Evolutionary conservation across 495 filamentous ascomycete species (phyloP), one percentile per base, ranked within the genome.

Genomic region (Penicillium canariense): DNA sequence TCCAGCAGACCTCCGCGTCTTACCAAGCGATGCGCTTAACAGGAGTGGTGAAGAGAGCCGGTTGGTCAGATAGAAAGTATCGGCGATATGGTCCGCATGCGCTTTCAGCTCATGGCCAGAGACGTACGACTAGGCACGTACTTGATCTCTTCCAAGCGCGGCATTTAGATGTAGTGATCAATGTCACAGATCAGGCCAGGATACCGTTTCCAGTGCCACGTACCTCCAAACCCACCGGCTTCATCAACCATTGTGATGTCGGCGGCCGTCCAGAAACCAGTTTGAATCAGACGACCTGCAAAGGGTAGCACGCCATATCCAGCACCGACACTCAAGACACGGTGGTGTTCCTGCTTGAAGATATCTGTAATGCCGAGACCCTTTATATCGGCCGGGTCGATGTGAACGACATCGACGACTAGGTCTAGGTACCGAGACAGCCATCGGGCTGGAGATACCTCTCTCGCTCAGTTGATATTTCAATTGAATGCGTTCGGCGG

Each of bases 81-180:
- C 8, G 34, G 58, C 67, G 28, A 75, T 57, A 1, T 31, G 53
- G 14, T 69, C 40, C 4, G 63, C 57, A 48, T 75, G 52, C 10
- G 46, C 48, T 17, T 8, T 46, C 17, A 73, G 47, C 48, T 73
- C 70, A 2, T 45, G 14, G 0, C 68, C 65, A 0, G 26, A 30
- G 0, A 54, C 50, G 39, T 75, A 73, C 72, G 66, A 20, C 61
- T 72, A 0, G 82, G 83, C 48, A 83, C 68, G 54, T 80, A 84
- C 0, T 76, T 80, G 3, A 74, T 85, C 60, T 85, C 83, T 35
- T 86, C 83, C n/a, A 86, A 65, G 11, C 82, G 59, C 0, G 84
- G 82, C 66, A 87, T 57, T 38, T 73, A 73, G 6, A 54, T 55
- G 31, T 66, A 67, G 32, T 63, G 66, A 32, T 73, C 68, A 10